Evolutionary conservation across 345 rosid species (phyloP).

Genomic region (Murraya koenigii): DNA sequence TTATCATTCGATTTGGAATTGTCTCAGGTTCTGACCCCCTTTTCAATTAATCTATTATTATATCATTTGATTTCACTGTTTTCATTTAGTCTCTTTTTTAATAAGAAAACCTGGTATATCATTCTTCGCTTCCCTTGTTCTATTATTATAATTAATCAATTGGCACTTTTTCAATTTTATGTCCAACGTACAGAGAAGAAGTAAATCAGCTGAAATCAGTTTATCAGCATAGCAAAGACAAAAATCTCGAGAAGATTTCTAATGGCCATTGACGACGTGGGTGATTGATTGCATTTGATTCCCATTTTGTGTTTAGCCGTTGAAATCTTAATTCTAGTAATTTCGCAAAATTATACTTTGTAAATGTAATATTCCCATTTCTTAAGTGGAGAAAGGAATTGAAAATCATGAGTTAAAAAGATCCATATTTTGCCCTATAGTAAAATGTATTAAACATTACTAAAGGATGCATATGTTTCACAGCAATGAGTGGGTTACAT

Average conservation of each 20-base stretch:
- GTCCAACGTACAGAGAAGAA: constrained; percentile 56
- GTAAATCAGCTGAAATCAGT: constrained; percentile 43
- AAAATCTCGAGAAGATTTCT: constrained; percentile 22
- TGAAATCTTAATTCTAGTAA: background rate
- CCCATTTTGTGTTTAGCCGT: background rate
- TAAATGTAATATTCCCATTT: constrained; percentile 1
- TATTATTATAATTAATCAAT: background rate
- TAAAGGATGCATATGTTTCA: too few relatives aligned
- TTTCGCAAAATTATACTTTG: constrained; percentile 5
- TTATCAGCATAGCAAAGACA: constrained; percentile 40
- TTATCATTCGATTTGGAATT: constrained; percentile 63
- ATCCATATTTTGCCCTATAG: background rate
- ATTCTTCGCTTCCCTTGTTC: background rate
- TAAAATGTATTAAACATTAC: background rate
- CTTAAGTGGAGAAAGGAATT: background rate
- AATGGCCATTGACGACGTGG: constrained; percentile 33
- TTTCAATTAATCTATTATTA: background rate
- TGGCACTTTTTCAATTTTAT: background rate
- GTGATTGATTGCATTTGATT: background rate
- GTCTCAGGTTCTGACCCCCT: constrained; percentile 56
- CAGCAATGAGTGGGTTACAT: too few relatives aligned
- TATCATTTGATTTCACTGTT: background rate
- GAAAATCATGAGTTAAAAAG: background rate
- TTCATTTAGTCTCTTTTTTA: background rate
- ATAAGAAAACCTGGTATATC: background rate